These are phyloP conservation scores for Centella asiatica DNA, from an alignment of 129 eudicot genomes.

Conservation along the genomic window DNA sequence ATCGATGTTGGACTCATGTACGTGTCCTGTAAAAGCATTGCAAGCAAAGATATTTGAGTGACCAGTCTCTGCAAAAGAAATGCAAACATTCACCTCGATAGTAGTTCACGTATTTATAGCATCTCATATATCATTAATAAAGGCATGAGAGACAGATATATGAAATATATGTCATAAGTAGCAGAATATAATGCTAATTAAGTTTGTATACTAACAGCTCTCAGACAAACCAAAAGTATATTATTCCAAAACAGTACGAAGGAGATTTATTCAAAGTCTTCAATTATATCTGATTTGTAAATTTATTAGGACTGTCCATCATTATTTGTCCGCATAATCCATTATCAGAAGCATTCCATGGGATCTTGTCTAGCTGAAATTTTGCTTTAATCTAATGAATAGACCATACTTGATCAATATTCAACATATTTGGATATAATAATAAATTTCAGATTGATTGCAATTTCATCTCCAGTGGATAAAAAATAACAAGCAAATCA, in stretches of 20 bases:
- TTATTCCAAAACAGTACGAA: neutral
- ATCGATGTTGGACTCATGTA: slow-evolving; percentile 14
- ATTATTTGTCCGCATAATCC: too few species aligned
- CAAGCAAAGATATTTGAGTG: neutral
- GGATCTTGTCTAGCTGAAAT: too few species aligned
- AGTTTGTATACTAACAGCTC: neutral
- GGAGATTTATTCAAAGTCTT: too few species aligned
- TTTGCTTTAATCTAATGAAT: too few species aligned
- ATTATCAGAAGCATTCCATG: too few species aligned
- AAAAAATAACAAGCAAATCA: too few species aligned
- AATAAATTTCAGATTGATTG: too few species aligned
- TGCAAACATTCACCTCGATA: neutral
- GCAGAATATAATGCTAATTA: neutral
- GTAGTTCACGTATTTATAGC: neutral
- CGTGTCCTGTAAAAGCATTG: slow-evolving; percentile 24
- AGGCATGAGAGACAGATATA: neutral
- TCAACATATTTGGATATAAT: too few species aligned
- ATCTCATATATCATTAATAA: neutral
- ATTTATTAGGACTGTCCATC: too few species aligned
- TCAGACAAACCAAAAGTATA: slow-evolving; percentile 1
- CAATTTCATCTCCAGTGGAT: too few species aligned
- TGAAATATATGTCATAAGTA: neutral
- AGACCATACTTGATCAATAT: too few species aligned
- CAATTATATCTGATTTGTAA: too few species aligned
- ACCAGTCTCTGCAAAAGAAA: neutral